Conservation (phyloP, 2,329 filamentous ascomycete species). For the Dendrostoma leiphaemia region DNA sequence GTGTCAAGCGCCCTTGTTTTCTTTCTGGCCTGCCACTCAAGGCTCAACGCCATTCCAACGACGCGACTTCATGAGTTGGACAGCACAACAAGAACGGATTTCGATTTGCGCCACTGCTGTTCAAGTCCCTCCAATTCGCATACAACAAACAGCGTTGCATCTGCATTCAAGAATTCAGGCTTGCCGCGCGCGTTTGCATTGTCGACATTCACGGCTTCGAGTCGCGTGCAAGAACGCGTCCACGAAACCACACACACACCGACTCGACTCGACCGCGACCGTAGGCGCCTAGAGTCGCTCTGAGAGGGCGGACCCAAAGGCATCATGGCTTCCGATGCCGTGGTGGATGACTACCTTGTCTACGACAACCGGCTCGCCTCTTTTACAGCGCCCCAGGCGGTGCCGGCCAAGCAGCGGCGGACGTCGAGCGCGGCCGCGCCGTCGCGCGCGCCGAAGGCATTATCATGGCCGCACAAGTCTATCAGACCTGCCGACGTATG, state of each 20-base stretch:
- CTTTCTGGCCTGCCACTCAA: background rate
- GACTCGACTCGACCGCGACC: background rate
- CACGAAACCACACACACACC: background rate
- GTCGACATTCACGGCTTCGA: background rate
- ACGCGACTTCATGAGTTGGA: background rate
- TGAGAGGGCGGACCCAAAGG: background rate
- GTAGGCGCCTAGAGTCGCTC: background rate
- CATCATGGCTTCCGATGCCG: constrained; percentile 29
- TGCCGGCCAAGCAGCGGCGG: constrained; percentile 60
- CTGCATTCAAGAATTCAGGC: background rate
- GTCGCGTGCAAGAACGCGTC: background rate
- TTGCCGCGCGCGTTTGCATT: background rate
- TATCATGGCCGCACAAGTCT: constrained; percentile 74
- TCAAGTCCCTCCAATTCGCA: background rate
- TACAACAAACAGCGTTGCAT: background rate
- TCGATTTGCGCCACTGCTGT: no score
- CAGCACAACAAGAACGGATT: background rate
- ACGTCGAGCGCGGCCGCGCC: constrained; percentile 57
- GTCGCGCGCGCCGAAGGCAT: constrained; percentile 54
- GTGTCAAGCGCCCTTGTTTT: constrained; percentile 5
- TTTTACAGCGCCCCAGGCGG: constrained; percentile 65
- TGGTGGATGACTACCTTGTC: constrained; percentile 38
- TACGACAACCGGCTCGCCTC: constrained; percentile 77
- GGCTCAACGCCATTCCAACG: background rate
- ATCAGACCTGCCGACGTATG: constrained; percentile 60